phyloP scores from a whole-genome alignment of 768 basidiomycete genomes.

The Tylopilus cervinicoccineus region DNA sequence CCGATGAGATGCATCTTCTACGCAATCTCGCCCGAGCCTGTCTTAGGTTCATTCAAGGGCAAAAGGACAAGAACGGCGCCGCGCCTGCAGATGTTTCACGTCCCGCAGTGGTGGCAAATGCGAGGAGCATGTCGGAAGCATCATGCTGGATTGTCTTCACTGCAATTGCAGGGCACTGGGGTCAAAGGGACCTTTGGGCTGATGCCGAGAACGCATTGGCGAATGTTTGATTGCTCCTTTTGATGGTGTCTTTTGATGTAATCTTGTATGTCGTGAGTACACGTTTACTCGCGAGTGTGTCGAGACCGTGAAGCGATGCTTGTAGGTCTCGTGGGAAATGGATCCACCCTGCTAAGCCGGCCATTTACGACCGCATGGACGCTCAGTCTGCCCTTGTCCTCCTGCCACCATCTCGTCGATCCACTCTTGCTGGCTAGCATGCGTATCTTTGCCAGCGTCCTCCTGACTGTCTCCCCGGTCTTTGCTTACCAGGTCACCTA shows the following conservation, averaged over 20 bases:
- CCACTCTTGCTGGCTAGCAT: slow-evolving; percentile 29
- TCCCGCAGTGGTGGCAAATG: not conserved
- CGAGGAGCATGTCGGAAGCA: slow-evolving; percentile 36
- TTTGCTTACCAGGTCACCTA: slow-evolving; percentile 60
- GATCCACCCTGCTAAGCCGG: slow-evolving; percentile 1
- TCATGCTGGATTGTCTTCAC: slow-evolving; percentile 76
- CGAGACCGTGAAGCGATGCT: not conserved
- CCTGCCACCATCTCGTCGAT: not conserved
- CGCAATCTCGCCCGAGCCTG: slow-evolving; percentile 75
- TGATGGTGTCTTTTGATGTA: too few species aligned
- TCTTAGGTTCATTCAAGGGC: slow-evolving; percentile 44
- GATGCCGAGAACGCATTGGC: slow-evolving; percentile 60
- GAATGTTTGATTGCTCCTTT: slow-evolving; percentile 7
- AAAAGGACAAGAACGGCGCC: slow-evolving; percentile 8
- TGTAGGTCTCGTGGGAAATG: slow-evolving; percentile 23
- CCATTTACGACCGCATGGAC: slow-evolving; percentile 1
- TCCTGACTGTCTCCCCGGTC: slow-evolving; percentile 52
- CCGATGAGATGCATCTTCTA: slow-evolving; percentile 74
- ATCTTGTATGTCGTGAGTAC: too few species aligned
- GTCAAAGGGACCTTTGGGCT: slow-evolving; percentile 76
- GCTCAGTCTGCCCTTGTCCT: slow-evolving; percentile 3
- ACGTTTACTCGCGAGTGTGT: not conserved
- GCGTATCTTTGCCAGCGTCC: slow-evolving; percentile 39
- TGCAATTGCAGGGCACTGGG: slow-evolving; percentile 65
- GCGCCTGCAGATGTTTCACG: slow-evolving; percentile 6